Evolutionary conservation across 768 basidiomycete genomes (phyloP), one percentile per base, ranked within the genome.

Genomic region (Tephrocybe sp.): DNA sequence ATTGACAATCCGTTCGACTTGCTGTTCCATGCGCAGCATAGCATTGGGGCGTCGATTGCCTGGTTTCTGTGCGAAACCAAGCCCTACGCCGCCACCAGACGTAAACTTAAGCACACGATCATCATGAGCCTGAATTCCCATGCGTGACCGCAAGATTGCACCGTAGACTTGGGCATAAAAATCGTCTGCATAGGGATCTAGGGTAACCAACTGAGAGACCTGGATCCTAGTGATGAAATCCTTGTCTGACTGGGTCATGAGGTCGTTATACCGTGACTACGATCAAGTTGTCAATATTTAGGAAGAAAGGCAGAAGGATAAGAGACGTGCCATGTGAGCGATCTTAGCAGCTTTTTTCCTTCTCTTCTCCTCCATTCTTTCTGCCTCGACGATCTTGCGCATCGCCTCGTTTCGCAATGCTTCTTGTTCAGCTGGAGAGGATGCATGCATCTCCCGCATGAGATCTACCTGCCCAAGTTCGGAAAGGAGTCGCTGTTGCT

Each of bases 221-320:
- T 99, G 97, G 56, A 99, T 98, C 20, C 97, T 85, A 32, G 97
- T 98, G 70, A 99, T 98, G 65, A 98, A 99, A 64, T 98, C 97
- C 72, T 98, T 98, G 76, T 99, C 97, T 10, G 91, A 94, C 69
- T 94, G 92, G 3, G 92, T 93, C 93, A 96, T 96, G 33, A 95
- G 77, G 66, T 94, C 92, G 59, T 96, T 96, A 63, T 94, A 94
- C 53, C 90, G 84, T 53, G 93, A 83, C 92, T 93, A 46, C 49
- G 49, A 56, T 16, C 31, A 57, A 35, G 22, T 51, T 63, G 7
- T 59, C 47, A 8, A 34, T 14, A 20, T 33, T 6, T 19, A 10
- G 20, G 22, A 43, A 47, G n/a, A 19, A 38, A 9, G 19, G 36
- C 26, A 49, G 26, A 7, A 26, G 7, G 26, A 7, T 4, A 35